Evolutionary conservation across 1,284 basidiomycete genomes (phyloP), one percentile per base, ranked within the genome.

Genomic region (Puccinia hordei): DNA sequence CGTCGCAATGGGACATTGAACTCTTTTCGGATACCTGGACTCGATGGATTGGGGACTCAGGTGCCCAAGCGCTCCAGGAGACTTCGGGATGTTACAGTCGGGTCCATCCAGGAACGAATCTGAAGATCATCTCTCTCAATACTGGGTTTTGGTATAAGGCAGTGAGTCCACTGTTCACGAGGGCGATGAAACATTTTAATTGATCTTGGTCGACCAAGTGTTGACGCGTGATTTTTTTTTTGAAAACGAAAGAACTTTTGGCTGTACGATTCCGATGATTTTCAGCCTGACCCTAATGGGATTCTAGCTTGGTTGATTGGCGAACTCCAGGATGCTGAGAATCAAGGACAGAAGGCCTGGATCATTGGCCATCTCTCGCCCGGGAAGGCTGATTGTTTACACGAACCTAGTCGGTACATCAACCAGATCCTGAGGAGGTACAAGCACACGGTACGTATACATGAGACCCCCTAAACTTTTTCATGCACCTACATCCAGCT

Each of bases 391-490:
- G 89, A 90, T 83, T 86, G 86, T 8, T 84, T 89, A 80, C 82
- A 76, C 13, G 82, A 83, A 35, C 82, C 82, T 24, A 82, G 82
- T 35, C 83, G 84, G 38, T 83, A 83, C 63, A 81, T 89, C 74
- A 86, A 89, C 81, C 89, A 90, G 83, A 87, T 90, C 72, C 85
- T 90, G 12, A 88, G 89, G 81, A 86, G 90, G 19, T 90, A 90
- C 84, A 87, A 87, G 81, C 86, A 88, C 81, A 89, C 89, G 8
- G 81, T 82, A 51, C 61, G 72, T 51, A 24, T 27, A 51, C 41
- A 44, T 57, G 49, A n/a, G n/a, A n/a, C n/a, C n/a, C n/a, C n/a
- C n/a, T n/a, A n/a, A n/a, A n/a, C n/a, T n/a, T n/a, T n/a, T n/a
- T n/a, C n/a, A n/a, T n/a, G n/a, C n/a, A n/a, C n/a, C 33, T 57